Percentiles rank a stretch among this genome's conserved stretches.
These are phyloP conservation scores for Solanum hybrid DNA, from an alignment of 305 asterid genomes.

Conservation along the genomic window DNA sequence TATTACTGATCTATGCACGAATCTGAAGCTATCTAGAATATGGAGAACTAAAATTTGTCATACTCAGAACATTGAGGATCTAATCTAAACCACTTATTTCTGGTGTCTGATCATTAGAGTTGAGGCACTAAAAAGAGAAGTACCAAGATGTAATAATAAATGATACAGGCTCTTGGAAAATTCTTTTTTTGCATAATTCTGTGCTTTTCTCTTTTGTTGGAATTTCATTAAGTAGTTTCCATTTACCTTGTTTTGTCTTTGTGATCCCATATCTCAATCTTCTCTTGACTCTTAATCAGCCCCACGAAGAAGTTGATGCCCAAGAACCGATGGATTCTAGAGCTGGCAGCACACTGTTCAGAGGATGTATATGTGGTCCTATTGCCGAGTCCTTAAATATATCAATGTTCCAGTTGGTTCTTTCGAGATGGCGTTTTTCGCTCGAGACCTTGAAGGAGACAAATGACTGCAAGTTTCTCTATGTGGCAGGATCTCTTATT, in stretches of 20 bases:
- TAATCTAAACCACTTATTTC: not conserved
- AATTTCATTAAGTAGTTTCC: not conserved
- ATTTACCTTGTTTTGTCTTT: not conserved
- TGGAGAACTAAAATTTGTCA: not conserved
- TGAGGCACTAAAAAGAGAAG: not conserved
- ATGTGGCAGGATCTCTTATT: conserved; percentile 86
- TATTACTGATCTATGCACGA: not conserved
- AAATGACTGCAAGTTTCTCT: conserved; percentile 67
- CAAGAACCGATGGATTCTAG: conserved; percentile 27
- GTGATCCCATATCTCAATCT: not conserved
- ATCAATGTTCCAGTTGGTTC: conserved; percentile 73
- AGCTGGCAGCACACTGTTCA: conserved; percentile 39
- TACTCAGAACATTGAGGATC: not conserved
- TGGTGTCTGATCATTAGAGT: not conserved
- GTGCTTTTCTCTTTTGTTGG: not conserved
- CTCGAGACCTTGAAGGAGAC: conserved; percentile 80
- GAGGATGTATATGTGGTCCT: conserved; percentile 87
- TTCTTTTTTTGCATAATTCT: not conserved
- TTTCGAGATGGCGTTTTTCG: conserved; percentile 78
- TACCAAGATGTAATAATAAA: not conserved
- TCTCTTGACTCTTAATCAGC: conserved; percentile 33
- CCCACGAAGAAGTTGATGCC: conserved; percentile 33
- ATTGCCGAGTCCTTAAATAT: conserved; percentile 82
- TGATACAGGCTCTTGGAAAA: not conserved
- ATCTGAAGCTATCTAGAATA: not conserved